Evolutionary conservation across 306 rosid genomes (phyloP).

Genomic region (Casuarina cunninghamiana): DNA sequence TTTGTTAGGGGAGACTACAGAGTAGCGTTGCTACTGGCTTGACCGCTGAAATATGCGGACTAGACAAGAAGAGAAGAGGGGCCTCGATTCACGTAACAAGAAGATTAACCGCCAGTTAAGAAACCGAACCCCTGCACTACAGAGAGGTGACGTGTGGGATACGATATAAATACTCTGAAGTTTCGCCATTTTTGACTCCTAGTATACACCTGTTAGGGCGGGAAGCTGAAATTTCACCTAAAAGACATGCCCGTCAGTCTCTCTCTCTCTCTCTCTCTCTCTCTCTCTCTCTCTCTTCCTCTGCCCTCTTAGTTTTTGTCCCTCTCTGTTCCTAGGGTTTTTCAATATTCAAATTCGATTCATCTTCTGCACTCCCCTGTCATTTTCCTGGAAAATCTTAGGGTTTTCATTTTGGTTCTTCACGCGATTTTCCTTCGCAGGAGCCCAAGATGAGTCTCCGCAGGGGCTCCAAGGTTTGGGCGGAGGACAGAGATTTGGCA

Average conservation of each 20-base stretch:
- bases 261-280: conserved; percentile 31
- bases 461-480: conserved; percentile 90
- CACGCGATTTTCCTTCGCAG: neutral
- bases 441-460: conserved; percentile 60
- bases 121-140: neutral
- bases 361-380: neutral
- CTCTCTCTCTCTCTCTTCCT: conserved; percentile 23
- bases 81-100: no score
- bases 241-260: conserved; percentile 33
- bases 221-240: conserved; percentile 64
- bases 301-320: conserved; percentile 5
- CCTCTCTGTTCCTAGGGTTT: conserved; percentile 49
- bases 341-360: conserved; percentile 24
- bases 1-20: no score
- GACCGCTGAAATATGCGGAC: no score
- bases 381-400: neutral
- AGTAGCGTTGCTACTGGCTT: no score
- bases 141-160: conserved; percentile 44
- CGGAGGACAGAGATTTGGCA: conserved; percentile 60
- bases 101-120: neutral
- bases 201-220: conserved; percentile 62
- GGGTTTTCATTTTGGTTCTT: conserved; percentile 15
- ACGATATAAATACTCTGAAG: conserved; percentile 36
- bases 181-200: conserved; percentile 44
- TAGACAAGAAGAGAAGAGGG: no score